Conservation (phyloP, 441 rosid species). For the Eruca vesicaria region DNA sequence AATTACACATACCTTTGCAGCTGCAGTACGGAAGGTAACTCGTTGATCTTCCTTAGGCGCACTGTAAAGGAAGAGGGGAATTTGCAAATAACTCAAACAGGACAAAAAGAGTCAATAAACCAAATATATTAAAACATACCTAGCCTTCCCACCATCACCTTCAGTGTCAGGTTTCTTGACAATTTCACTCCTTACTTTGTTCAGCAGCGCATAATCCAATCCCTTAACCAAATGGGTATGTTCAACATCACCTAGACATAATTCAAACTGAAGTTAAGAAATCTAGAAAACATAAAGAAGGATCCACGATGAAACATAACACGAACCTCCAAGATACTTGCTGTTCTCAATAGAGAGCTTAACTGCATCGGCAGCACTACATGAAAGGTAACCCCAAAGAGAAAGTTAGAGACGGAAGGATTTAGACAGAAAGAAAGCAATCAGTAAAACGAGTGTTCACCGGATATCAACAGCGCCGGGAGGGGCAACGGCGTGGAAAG, state of each 20-base stretch:
- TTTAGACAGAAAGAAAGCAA: not conserved
- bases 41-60: constrained; percentile 71
- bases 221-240: constrained; percentile 99
- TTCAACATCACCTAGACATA: constrained; percentile 79
- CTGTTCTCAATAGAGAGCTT: constrained; percentile 93
- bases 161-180: constrained; percentile 80
- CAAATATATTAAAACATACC: constrained; percentile 36
- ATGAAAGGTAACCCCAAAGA: not conserved
- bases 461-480: constrained; percentile 79
- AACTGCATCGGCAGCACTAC: constrained; percentile 72
- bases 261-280: not conserved
- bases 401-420: not conserved
- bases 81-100: not conserved
- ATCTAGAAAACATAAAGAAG: not conserved
- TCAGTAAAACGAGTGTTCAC: constrained; percentile 18
- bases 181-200: constrained; percentile 93
- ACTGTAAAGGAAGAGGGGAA: constrained; percentile 37
- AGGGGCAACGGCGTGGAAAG: constrained; percentile 97
- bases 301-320: not conserved
- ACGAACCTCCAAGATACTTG: constrained; percentile 98
- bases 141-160: constrained; percentile 63
- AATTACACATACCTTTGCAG: constrained; percentile 62
- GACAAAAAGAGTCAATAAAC: not conserved
- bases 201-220: constrained; percentile 86
- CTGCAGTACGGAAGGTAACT: constrained; percentile 75